These are phyloP conservation scores for Excoecaria cochinchinensis DNA, from an alignment of 345 rosid species.

Conservation along the genomic window DNA sequence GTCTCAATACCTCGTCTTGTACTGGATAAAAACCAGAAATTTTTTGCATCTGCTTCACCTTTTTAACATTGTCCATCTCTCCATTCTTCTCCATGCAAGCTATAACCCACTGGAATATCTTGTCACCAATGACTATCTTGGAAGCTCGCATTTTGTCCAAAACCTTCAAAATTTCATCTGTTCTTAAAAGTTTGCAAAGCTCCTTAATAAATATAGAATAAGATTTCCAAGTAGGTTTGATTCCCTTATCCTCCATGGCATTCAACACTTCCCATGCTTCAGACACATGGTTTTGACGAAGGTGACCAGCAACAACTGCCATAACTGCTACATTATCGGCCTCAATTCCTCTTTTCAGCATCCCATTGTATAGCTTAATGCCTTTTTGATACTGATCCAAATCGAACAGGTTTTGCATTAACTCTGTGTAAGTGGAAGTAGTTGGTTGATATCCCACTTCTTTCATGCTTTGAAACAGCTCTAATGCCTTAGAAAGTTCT, in stretches of 20 bases:
- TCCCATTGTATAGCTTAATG: conserved; percentile 54
- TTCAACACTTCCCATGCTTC: conserved; percentile 73
- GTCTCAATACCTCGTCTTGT: conserved; percentile 20
- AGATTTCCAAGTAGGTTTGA: conserved; percentile 50
- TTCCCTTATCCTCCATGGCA: conserved; percentile 55
- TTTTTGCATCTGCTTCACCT: conserved; percentile 49
- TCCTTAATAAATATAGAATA: conserved; percentile 59
- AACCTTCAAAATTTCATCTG: conserved; percentile 51
- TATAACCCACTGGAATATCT: conserved; percentile 54
- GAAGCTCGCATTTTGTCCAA: conserved; percentile 56
- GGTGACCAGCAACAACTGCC: conserved; percentile 65
- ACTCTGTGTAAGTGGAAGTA: conserved; percentile 59
- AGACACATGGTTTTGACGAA: conserved; percentile 48
- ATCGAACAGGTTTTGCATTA: conserved; percentile 65
- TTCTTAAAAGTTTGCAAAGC: conserved; percentile 57
- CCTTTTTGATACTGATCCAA: conserved; percentile 53
- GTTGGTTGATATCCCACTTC: conserved; percentile 46
- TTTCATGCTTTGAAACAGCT: conserved; percentile 51
- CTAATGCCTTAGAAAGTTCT: conserved; percentile 55
- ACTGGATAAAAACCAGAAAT: conserved; percentile 21
- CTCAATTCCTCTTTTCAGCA: conserved; percentile 57
- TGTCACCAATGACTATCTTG: conserved; percentile 41
- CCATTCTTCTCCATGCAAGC: conserved; percentile 61
- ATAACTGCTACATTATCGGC: conserved; percentile 55
- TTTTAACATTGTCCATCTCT: conserved; percentile 46